Evolutionary conservation across 2,329 filamentous ascomycete species (phyloP), one percentile per base, ranked within the genome.

Genomic region (Cercospora zeina): DNA sequence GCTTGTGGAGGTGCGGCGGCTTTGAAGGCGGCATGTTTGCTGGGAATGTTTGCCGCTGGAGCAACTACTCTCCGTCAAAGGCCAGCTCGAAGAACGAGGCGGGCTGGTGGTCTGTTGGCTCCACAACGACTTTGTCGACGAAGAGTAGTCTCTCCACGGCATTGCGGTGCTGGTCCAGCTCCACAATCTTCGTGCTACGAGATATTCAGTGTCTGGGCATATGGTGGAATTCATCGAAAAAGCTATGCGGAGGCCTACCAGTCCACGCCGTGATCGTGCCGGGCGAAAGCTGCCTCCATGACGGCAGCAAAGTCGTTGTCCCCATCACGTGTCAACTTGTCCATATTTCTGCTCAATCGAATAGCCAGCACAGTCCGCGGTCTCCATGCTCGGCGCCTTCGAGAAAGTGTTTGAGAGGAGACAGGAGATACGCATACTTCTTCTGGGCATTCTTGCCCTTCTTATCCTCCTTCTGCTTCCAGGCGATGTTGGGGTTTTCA

Each of bases 11-110:
- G 49, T 34, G 27, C 14, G 49, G 49, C 16, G 27, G 27, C 27
- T 51, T 49, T 21, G 13, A 33, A 27, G 34, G 1, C 33, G 34
- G 21, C n/a, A 13, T 27, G 53, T 55, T 55, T 55, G 53, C 53
- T 55, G 53, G n/a, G 16, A 37, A 37, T 55, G 53, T 55, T 55
- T 55, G 53, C n/a, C 47, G 47, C 13, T 11, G 31, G 21, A 55
- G 50, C 31, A 14, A 33, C 27, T 54, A 36, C 50, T 34, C 50
- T 21, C 31, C 50, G 27, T 36, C 50, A 21, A 54, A 54, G 4
- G 50, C 50, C 50, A 37, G 27, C 16, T 54, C 50, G 31, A 54
- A 54, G 2, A 56, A 36, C 36, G 34, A 21, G n/a, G 30, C 13
- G 13, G 19, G 24, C 4, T 56, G 24, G 36, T 13, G 36, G 54